Conservation (phyloP, 2,329 filamentous ascomycete genomes). For the Pyricularia sp. region DNA sequence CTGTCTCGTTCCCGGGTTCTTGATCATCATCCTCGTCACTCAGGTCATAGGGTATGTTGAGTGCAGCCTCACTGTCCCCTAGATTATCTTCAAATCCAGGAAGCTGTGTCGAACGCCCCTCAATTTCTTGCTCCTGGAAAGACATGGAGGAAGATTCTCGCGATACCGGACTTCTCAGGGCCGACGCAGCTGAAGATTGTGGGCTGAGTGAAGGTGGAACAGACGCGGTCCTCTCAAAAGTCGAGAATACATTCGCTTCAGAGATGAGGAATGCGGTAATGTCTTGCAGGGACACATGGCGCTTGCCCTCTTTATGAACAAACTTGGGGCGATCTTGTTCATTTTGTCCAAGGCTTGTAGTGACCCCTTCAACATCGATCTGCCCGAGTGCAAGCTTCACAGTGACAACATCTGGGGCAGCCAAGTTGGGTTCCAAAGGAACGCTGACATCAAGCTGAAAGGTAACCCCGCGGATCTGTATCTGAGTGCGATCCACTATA, state of each 20-base stretch:
- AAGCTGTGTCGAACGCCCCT: conserved; percentile 21
- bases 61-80: conserved; percentile 41
- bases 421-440: conserved; percentile 27
- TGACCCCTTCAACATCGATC: conserved; percentile 56
- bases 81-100: conserved; percentile 20
- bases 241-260: conserved; percentile 52
- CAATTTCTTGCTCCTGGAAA: conserved; percentile 8
- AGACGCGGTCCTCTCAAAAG: conserved; percentile 43
- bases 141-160: conserved; percentile 9
- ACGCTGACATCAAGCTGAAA: conserved; percentile 53
- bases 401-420: conserved; percentile 41
- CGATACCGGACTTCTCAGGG: conserved; percentile 10
- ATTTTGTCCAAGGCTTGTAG: conserved; percentile 20
- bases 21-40: conserved; percentile 22
- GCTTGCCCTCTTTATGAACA: conserved; percentile 47
- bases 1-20: conserved; percentile 19
- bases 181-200: conserved; percentile 22
- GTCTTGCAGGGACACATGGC: conserved; percentile 48
- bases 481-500: conserved; percentile 56
- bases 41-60: conserved; percentile 43
- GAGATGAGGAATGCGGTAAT: conserved; percentile 54
- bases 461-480: conserved; percentile 51
- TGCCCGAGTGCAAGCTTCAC: conserved; percentile 52
- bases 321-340: conserved; percentile 21
- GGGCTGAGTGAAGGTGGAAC: conserved; percentile 43